phyloP scores from a whole-genome alignment of 345 rosid species.

The Dimocarpus longan region DNA sequence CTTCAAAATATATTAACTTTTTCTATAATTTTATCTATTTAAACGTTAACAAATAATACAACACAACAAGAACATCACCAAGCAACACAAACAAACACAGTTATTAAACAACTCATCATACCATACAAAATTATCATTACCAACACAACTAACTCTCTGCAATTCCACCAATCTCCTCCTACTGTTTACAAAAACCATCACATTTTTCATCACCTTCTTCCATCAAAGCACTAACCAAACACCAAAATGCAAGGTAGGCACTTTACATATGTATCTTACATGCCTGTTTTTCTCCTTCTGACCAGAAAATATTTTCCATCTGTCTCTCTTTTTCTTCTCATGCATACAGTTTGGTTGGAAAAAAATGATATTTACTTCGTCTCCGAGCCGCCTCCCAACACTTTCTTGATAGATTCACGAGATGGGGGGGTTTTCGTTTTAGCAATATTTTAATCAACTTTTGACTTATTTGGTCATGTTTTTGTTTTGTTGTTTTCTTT shows the following conservation, averaged over 20 bases:
- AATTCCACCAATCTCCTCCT: neutral
- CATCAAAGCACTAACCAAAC: neutral
- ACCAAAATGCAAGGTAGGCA: neutral
- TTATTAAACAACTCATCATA: constrained; percentile 14
- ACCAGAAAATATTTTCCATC: neutral
- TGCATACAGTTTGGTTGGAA: neutral
- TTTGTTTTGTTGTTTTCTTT: neutral
- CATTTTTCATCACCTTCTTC: too few relatives aligned
- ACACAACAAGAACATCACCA: neutral
- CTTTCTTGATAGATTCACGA: constrained; percentile 18
- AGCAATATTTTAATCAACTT: neutral
- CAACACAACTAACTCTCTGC: neutral
- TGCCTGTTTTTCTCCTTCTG: neutral
- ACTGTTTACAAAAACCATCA: neutral
- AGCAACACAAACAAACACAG: neutral
- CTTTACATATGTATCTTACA: too few relatives aligned
- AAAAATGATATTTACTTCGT: neutral
- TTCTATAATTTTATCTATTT: neutral
- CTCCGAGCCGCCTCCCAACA: neutral
- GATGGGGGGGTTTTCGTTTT: constrained; percentile 1
- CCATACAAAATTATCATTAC: neutral
- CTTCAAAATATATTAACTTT: too few relatives aligned
- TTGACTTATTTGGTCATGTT: constrained; percentile 28
- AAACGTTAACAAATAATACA: neutral
- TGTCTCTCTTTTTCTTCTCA: neutral